Evolutionary conservation across 2,329 filamentous ascomycete genomes (phyloP).

Genomic region (Neodidymelliopsis sp.): DNA sequence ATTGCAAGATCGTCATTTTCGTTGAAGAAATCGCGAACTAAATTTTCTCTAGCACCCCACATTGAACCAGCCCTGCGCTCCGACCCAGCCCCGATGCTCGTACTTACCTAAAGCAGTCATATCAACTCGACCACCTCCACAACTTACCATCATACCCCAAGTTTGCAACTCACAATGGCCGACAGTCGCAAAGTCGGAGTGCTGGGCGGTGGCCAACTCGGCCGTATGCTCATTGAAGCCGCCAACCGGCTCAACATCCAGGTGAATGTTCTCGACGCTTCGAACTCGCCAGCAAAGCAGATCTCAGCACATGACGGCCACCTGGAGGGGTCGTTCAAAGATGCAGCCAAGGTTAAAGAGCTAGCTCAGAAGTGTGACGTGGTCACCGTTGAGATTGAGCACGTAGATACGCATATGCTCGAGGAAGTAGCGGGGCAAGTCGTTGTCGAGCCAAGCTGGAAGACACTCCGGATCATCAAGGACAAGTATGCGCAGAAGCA

Average conservation of each 20-base stretch:
- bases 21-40: constrained; percentile 24
- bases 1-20: constrained; percentile 12
- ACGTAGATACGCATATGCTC: constrained; percentile 87
- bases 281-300: constrained; percentile 82
- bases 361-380: constrained; percentile 81
- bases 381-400: constrained; percentile 93
- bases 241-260: constrained; percentile 80
- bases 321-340: constrained; percentile 87
- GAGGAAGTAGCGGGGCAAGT: constrained; percentile 78
- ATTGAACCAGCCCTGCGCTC: constrained; percentile 28
- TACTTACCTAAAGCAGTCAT: constrained; percentile 30
- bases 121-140: constrained; percentile 18
- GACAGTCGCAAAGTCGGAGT: constrained; percentile 47
- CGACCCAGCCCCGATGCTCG: constrained; percentile 23
- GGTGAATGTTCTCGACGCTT: constrained; percentile 79
- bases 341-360: constrained; percentile 77
- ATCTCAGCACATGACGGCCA: constrained; percentile 78
- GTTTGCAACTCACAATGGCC: constrained; percentile 29
- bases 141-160: constrained; percentile 1
- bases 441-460: constrained; percentile 79
- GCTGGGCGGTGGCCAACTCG: constrained; percentile 66
- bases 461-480: constrained; percentile 86
- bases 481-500: constrained; percentile 93
- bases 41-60: constrained; percentile 37
- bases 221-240: constrained; percentile 93